Evolutionary conservation across 208 protist species (phyloP).

Genomic region (Wallacemonas collosoma): DNA sequence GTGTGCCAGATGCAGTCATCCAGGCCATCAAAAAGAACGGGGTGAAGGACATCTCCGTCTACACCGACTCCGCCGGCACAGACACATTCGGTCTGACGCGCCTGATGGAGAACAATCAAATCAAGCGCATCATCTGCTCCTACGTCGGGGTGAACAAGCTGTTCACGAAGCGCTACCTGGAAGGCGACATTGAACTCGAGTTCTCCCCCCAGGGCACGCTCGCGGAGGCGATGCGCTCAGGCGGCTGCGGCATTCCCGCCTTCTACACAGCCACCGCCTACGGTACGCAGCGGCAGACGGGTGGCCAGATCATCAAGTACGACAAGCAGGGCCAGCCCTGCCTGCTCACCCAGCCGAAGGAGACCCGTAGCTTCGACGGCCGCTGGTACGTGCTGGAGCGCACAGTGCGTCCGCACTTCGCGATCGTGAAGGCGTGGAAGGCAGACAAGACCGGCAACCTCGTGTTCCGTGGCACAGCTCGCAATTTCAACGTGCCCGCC

Average conservation of each 20-base stretch:
- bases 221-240: constrained; percentile 94
- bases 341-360: constrained; percentile 69
- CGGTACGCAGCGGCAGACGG: constrained; percentile 91
- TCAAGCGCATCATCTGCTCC: constrained; percentile 90
- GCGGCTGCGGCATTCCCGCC: constrained; percentile 96
- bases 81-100: constrained; percentile 95
- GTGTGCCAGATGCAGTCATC: constrained; percentile 95
- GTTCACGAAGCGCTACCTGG: constrained; percentile 95
- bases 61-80: constrained; percentile 95
- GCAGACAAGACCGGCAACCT: constrained; percentile 89
- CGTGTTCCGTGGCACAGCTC: constrained; percentile 89
- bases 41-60: constrained; percentile 92
- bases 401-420: constrained; percentile 91
- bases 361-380: constrained; percentile 90
- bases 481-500: constrained; percentile 95
- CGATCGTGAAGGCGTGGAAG: constrained; percentile 95
- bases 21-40: constrained; percentile 83
- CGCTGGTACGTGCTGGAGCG: constrained; percentile 92
- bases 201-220: constrained; percentile 96
- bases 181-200: constrained; percentile 96
- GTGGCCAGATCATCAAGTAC: constrained; percentile 94
- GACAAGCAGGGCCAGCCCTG: constrained; percentile 80
- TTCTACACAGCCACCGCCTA: constrained; percentile 97
- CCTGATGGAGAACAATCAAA: constrained; percentile 92
- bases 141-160: constrained; percentile 97